phyloP scores from a whole-genome alignment of 768 basidiomycete genomes.

The Suillus brevipes region DNA sequence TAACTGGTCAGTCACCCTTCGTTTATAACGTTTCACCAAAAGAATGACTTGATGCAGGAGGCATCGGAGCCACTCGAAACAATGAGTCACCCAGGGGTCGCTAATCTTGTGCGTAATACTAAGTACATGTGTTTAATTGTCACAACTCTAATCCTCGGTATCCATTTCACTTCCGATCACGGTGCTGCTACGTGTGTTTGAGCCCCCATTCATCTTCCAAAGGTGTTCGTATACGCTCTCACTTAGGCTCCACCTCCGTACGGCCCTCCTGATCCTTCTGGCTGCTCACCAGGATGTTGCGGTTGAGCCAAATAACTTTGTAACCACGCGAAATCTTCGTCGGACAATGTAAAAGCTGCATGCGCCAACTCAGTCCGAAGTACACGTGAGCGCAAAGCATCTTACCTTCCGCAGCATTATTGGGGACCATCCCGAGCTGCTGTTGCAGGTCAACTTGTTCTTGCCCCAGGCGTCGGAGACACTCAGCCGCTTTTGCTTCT shows the following conservation, averaged over 20 bases:
- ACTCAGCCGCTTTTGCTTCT: neutral
- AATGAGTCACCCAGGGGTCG: neutral
- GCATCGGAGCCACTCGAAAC: neutral
- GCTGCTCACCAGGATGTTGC: neutral
- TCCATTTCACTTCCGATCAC: neutral
- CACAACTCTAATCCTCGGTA: neutral
- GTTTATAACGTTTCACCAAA: neutral
- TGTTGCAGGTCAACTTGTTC: neutral
- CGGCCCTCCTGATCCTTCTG: neutral
- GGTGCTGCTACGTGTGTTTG: neutral
- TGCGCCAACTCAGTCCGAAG: neutral
- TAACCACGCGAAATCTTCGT: neutral
- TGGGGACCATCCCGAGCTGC: neutral
- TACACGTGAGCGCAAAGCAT: too few species aligned
- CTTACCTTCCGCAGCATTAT: neutral
- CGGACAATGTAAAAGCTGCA: neutral
- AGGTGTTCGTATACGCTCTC: too few species aligned
- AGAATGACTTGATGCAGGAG: neutral
- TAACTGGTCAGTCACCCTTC: neutral
- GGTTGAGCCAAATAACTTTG: neutral
- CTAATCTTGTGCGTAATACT: neutral
- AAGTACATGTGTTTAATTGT: neutral
- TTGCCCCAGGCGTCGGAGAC: neutral
- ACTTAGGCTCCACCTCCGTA: neutral
- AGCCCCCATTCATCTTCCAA: neutral